Conservation (phyloP, 2,329 filamentous ascomycete genomes). For the Colletotrichum echinochloae region DNA sequence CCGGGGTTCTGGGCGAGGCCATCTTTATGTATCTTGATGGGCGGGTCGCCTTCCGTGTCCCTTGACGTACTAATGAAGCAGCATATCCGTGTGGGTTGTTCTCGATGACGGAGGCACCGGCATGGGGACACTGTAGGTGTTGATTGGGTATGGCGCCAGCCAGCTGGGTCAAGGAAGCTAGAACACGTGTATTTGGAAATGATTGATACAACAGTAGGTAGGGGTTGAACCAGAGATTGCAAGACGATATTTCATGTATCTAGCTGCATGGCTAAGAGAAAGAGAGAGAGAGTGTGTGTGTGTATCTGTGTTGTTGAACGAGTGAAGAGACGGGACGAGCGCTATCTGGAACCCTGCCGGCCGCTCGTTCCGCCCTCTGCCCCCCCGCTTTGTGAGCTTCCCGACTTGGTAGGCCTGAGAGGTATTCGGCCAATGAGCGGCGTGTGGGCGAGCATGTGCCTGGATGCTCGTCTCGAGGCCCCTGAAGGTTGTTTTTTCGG, state of each 20-base stretch:
- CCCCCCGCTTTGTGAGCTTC: slow-evolving; percentile 28
- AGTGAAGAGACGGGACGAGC: not conserved
- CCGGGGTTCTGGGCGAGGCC: not conserved
- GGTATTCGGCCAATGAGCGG: slow-evolving; percentile 19
- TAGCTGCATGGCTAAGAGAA: not conserved
- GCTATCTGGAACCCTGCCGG: not conserved
- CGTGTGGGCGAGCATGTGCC: slow-evolving; percentile 28
- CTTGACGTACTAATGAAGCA: not conserved
- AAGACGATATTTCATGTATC: not conserved
- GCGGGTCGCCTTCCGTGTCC: not conserved
- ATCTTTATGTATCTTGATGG: slow-evolving; percentile 23
- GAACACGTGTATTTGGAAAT: not conserved
- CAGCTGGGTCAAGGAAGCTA: slow-evolving; percentile 14
- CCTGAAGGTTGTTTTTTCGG: not conserved
- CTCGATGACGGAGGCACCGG: slow-evolving; percentile 13
- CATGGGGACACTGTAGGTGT: not conserved
- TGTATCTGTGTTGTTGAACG: not conserved
- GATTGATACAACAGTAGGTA: not conserved
- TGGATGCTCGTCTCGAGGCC: not conserved
- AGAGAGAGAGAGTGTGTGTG: no score
- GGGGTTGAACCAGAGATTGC: not conserved
- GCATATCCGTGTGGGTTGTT: not conserved
- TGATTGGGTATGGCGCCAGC: slow-evolving; percentile 15
- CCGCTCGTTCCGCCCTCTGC: not conserved
- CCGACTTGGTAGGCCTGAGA: slow-evolving; percentile 20